Percentiles rank a stretch among this genome's conserved stretches.
These are phyloP conservation scores for Draba incana DNA, from an alignment of 345 rosid species.

Conservation along the genomic window DNA sequence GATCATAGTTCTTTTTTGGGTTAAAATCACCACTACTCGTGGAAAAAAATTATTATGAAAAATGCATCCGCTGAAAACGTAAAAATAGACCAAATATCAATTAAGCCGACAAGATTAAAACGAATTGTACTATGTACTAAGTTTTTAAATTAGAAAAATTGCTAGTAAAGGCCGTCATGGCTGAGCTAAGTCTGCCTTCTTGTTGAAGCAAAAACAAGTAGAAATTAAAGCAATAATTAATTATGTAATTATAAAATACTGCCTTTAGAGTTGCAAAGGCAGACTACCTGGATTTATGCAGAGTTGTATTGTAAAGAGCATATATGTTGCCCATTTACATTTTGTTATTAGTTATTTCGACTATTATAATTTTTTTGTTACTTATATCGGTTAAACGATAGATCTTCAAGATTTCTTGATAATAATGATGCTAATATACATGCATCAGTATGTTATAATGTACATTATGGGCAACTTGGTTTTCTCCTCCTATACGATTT, in stretches of 20 bases:
- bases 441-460: slow-evolving; percentile 32
- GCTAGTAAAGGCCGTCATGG: slow-evolving; percentile 31
- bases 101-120: slow-evolving; percentile 33
- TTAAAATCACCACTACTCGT: neutral
- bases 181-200: slow-evolving; percentile 35
- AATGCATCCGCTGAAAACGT: neutral
- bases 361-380: slow-evolving; percentile 9
- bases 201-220: slow-evolving; percentile 36
- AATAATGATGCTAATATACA: slow-evolving; percentile 39
- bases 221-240: slow-evolving; percentile 21
- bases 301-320: slow-evolving; percentile 44
- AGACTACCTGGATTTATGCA: slow-evolving; percentile 37
- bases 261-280: slow-evolving; percentile 39
- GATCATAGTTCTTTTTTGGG: neutral
- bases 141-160: slow-evolving; percentile 2
- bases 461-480: slow-evolving; percentile 27
- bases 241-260: slow-evolving; percentile 13
- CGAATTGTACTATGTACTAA: slow-evolving; percentile 21
- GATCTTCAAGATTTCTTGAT: slow-evolving; percentile 43
- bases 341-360: slow-evolving; percentile 23
- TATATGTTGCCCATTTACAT: slow-evolving; percentile 29
- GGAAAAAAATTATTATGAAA: neutral
- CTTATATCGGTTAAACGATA: slow-evolving; percentile 34
- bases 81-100: slow-evolving; percentile 1
- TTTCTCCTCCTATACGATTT: slow-evolving; percentile 15